These are phyloP conservation scores for Inonotus hispidus DNA, from an alignment of 1,284 basidiomycete genomes.

Conservation along the genomic window DNA sequence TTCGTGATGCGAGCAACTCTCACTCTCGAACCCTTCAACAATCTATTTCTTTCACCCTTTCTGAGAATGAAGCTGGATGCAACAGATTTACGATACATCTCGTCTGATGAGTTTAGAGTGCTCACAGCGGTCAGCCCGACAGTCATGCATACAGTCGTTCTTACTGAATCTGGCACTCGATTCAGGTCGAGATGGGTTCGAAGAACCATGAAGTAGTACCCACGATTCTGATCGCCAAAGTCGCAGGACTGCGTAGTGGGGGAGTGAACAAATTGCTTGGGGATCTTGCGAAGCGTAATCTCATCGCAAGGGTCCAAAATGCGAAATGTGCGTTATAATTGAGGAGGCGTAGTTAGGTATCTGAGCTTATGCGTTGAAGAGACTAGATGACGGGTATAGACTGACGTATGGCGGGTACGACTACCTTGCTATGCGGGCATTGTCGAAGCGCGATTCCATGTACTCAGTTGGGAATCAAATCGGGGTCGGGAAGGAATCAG, in stretches of 20 bases:
- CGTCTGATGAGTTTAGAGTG: slow-evolving; percentile 91
- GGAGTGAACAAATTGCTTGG: slow-evolving; percentile 93
- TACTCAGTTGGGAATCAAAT: slow-evolving; percentile 95
- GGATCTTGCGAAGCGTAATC: slow-evolving; percentile 84
- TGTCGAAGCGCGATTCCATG: slow-evolving; percentile 85
- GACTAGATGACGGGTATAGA: slow-evolving; percentile 90
- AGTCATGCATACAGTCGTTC: not conserved
- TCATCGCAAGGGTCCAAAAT: slow-evolving; percentile 89
- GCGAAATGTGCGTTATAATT: slow-evolving; percentile 70
- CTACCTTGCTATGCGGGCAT: slow-evolving; percentile 88
- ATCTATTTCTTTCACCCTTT: not conserved
- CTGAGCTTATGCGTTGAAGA: slow-evolving; percentile 3
- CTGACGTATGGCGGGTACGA: slow-evolving; percentile 98
- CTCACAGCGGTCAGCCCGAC: slow-evolving; percentile 68
- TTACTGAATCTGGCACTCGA: not conserved
- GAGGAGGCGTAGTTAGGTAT: not conserved
- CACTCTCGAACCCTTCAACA: not conserved
- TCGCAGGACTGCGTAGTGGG: slow-evolving; percentile 86
- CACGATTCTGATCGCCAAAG: slow-evolving; percentile 81
- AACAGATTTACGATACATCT: slow-evolving; percentile 91
- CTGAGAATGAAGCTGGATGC: slow-evolving; percentile 85
- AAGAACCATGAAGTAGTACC: slow-evolving; percentile 98
- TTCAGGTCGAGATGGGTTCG: slow-evolving; percentile 92
- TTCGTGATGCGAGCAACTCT: not conserved
- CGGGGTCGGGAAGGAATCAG: slow-evolving; percentile 97